Evolutionary conservation across 1,139 yeast genomes (phyloP), one percentile per base, ranked within the genome.

Genomic region (Hemisphaericaspora subhashii): DNA sequence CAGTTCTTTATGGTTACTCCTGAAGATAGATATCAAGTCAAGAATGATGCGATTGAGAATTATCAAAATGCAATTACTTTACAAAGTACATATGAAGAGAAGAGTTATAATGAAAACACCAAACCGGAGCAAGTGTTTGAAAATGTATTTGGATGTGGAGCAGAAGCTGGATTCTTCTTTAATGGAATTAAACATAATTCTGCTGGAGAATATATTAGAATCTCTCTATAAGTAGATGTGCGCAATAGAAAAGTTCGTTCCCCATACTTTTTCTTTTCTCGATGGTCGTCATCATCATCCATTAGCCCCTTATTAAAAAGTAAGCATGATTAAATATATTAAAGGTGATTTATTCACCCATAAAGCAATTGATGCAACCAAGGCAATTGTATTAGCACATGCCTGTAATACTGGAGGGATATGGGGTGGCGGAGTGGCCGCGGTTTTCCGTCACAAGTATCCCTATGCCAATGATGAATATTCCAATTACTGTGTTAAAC

Each of bases 381-480:
- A 39, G 18, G 31, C 40, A 13, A 31, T 38, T 4, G 59, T 82
- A 3, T 60, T 79, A 9, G 84, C 83, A 1, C 95, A 87, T 55
- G 82, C 95, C 0, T 87, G 95, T 54, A 87, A 87, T 53, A 81
- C 89, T 38, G 67, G 72, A 24, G 96, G 95, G 0, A 55, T 72
- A 0, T 87, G 96, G 96, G 94, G 95, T 3, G 92, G 86, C 0
- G 96, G 96, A 0, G 77, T 87, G 2, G 92, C 90, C 0, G 66
- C 66, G 2, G 66, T 59, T 7, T 79, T 85, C 54, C 66, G 67
- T 25, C 46, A 50, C 21, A 55, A 66, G 38, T 83, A 67, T 53
- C 87, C 86, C 2, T 52, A 63, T 6, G 71, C 87, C 1, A 81
- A 73, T 48, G 47, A 53, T 31, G 41, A 49, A 8, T 83, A 85